These are phyloP conservation scores for Agaricus blazei DNA, from an alignment of 768 basidiomycete genomes.

Conservation along the genomic window DNA sequence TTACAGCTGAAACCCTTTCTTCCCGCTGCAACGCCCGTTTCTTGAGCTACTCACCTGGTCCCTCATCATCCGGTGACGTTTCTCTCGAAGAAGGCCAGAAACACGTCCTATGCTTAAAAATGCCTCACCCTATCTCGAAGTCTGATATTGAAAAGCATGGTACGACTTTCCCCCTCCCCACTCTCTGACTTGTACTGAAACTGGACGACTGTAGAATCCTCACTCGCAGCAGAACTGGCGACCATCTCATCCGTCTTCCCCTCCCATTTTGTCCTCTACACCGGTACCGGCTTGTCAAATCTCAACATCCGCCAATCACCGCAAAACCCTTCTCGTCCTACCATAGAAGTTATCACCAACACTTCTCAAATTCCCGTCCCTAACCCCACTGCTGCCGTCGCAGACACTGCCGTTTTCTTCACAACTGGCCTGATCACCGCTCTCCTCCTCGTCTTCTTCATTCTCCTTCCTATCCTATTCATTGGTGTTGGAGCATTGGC, in stretches of 20 bases:
- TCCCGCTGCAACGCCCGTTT: conserved; percentile 25
- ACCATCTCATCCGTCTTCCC: conserved; percentile 44
- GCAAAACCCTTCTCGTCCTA: conserved; percentile 1
- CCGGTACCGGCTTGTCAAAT: conserved; percentile 41
- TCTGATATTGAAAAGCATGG: conserved; percentile 49
- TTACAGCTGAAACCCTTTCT: conserved; percentile 40
- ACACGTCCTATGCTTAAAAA: conserved; percentile 50
- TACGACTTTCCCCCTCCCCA: conserved; percentile 24
- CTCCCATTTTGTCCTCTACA: conserved; percentile 62
- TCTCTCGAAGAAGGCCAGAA: conserved; percentile 34
- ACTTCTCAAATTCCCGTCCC: conserved; percentile 18
- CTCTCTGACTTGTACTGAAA: conserved; percentile 2
- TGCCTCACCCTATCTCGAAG: conserved; percentile 45
- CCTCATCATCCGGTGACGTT: conserved; percentile 21
- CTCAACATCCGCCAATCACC: conserved; percentile 32
- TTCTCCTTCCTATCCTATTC: conserved; percentile 62
- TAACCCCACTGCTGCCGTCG: background rate
- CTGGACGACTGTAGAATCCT: conserved; percentile 28
- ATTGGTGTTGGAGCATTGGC: conserved; percentile 62
- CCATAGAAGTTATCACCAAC: conserved; percentile 43
- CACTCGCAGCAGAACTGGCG: conserved; percentile 45
- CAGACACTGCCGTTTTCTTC: conserved; percentile 24
- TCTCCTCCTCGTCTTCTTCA: conserved; percentile 60
- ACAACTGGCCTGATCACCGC: conserved; percentile 68
- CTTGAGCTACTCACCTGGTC: conserved; percentile 36